Conservation (phyloP, 768 basidiomycete genomes). For the Trametes coccinea region DNA sequence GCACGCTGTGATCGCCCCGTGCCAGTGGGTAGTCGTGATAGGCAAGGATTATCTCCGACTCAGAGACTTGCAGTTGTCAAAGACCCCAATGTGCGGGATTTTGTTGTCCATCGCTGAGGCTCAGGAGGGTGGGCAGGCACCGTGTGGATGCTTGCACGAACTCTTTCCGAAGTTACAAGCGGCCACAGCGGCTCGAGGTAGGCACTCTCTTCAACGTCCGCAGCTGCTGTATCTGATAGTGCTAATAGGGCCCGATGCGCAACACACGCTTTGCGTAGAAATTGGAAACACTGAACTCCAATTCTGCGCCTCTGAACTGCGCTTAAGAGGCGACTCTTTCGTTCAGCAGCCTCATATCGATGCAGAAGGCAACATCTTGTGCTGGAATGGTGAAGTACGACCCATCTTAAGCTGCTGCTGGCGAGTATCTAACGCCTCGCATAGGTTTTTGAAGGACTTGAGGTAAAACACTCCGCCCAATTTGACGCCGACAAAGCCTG, state of each 20-base stretch:
- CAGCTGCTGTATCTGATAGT: neutral
- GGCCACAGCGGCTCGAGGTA: conserved; percentile 64
- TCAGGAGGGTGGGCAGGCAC: conserved; percentile 7
- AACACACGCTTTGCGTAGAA: conserved; percentile 35
- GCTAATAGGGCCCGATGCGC: conserved; percentile 65
- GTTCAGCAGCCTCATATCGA: conserved; percentile 67
- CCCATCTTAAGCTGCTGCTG: neutral
- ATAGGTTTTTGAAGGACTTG: conserved; percentile 77
- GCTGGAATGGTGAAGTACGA: conserved; percentile 84
- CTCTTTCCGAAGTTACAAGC: conserved; percentile 39
- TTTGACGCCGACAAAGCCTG: neutral
- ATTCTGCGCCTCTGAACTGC: conserved; percentile 76
- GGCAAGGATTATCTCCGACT: neutral
- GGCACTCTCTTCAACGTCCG: conserved; percentile 14
- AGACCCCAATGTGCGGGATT: conserved; percentile 68
- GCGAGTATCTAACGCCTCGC: neutral
- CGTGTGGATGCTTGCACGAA: conserved; percentile 23
- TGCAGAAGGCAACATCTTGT: conserved; percentile 57
- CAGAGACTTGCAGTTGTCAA: neutral
- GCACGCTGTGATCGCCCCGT: no score
- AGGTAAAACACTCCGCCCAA: conserved; percentile 44
- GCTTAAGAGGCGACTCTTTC: conserved; percentile 58
- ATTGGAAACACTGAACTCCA: conserved; percentile 37
- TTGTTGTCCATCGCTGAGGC: conserved; percentile 44
- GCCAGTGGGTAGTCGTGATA: no score